Base-by-base conservation (phyloP, 2,329 filamentous ascomycete genomes). In the Sarocladium oryzae region DNA sequence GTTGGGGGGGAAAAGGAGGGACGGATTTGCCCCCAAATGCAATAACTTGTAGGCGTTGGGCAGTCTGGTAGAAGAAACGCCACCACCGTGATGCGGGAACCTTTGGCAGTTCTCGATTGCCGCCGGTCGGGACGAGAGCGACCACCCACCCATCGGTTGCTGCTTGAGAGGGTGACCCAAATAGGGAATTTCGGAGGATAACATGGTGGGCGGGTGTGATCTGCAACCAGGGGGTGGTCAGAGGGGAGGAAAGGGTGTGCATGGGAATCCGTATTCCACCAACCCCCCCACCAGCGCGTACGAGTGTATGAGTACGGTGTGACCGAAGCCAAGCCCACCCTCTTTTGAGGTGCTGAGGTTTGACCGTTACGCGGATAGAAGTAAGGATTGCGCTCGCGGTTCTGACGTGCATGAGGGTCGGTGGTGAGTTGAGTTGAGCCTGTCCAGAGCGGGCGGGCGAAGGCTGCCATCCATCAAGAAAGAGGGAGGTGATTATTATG, bases 131-230 rank as follows among this genome's bases (percentile, higher is more conserved):
- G 18, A 21, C n/a, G 28, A 32, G 9, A 20, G 24, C 16, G 28
- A 9, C n/a, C 26, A 20, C 3, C 43, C 16, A 20, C 9, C 26
- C 26, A 13, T 11, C 5, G 40, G 7, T 18, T 21, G 5, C 10
- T 48, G 28, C 9, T 48, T 45, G 21, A 20, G 15, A 28, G 15
- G 28, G 13, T 33, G 43, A 21, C 43, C 43, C 43, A 15, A 48
- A 48, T 33, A 48, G 43, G 43, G 43, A 48, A 48, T 33, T 33
- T 48, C 43, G 43, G 43, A 48, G 43, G 43, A 48, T 48, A 48
- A 32, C 43, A 32, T 48, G 43, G 43, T 48, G 43, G 24, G 33
- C 16, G 43, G 43, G 33, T 26, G 26, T 48, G 43, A 48, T 48
- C 43, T 48, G 43, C 43, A 15, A 23, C 43, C 43, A 33, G 43